Conservation (phyloP, 1,139 yeast genomes). For the Kodamaea derodonti region DNA sequence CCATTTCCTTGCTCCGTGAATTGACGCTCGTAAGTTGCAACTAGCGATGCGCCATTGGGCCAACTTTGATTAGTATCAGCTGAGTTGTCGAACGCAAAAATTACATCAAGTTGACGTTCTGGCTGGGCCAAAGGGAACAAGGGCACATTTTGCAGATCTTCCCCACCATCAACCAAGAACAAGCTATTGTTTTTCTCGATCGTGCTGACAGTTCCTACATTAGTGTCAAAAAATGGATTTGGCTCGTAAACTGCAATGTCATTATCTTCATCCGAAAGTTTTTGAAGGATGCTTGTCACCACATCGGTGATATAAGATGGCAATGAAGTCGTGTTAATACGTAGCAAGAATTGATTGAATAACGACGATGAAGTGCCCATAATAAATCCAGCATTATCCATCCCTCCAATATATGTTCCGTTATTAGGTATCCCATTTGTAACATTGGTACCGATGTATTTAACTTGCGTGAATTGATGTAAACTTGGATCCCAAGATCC, state of each 20-base stretch:
- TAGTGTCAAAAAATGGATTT: conserved; percentile 19
- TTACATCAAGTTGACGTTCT: conserved; percentile 23
- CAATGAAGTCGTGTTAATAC: conserved; percentile 20
- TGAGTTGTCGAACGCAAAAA: conserved; percentile 30
- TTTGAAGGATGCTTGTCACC: conserved; percentile 13
- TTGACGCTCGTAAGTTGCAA: conserved; percentile 33
- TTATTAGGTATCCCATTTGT: conserved; percentile 50
- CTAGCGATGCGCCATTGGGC: conserved; percentile 36
- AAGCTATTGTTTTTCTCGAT: conserved; percentile 18
- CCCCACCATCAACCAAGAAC: conserved; percentile 30
- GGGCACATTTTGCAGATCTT: conserved; percentile 29
- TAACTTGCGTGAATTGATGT: conserved; percentile 60
- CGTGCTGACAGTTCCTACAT: conserved; percentile 11
- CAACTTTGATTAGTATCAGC: conserved; percentile 24
- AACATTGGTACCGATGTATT: conserved; percentile 71
- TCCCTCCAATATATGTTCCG: conserved; percentile 29
- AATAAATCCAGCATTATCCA: conserved; percentile 43
- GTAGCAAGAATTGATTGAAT: conserved; percentile 28
- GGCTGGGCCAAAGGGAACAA: conserved; percentile 25
- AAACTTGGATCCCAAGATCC: conserved; percentile 88
- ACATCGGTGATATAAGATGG: conserved; percentile 15
- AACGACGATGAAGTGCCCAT: conserved; percentile 46
- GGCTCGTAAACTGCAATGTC: conserved; percentile 24
- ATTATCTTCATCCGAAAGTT: conserved; percentile 13
- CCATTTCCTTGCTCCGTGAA: conserved; percentile 21